Conservation (phyloP, 306 rosid genomes). For the Sophora flavescens region DNA sequence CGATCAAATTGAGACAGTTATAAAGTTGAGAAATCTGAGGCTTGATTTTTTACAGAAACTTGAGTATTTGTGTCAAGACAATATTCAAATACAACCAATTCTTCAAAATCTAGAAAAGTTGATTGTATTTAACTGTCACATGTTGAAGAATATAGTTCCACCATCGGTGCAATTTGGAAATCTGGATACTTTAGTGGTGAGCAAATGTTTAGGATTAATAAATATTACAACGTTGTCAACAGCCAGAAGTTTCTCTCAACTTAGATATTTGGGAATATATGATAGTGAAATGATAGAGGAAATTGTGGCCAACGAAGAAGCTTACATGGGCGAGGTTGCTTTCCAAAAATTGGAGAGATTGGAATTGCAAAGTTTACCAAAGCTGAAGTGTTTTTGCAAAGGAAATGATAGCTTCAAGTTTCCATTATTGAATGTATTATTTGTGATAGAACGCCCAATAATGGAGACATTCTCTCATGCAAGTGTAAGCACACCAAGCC, state of each 20-base stretch:
- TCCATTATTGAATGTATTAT: no score
- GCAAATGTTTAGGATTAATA: not conserved
- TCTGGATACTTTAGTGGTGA: not conserved
- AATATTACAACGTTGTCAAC: not conserved
- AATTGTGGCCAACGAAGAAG: not conserved
- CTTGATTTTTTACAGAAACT: not conserved
- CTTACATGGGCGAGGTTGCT: not conserved
- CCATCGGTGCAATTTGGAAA: not conserved
- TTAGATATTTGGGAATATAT: no score
- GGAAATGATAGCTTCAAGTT: not conserved
- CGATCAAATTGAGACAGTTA: not conserved
- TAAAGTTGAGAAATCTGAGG: not conserved
- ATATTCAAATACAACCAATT: no score
- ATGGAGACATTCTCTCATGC: no score
- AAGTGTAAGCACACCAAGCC: no score
- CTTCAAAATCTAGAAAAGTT: not conserved
- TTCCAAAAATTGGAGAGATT: not conserved
- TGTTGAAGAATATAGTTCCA: not conserved
- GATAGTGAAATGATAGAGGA: not conserved
- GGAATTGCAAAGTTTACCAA: not conserved
- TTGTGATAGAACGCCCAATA: no score
- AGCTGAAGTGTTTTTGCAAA: not conserved
- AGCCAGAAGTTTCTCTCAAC: not conserved
- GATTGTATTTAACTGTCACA: not conserved
- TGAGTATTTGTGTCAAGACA: not conserved